phyloP scores from a whole-genome alignment of 306 rosid genomes.

The Canavalia ensiformis region DNA sequence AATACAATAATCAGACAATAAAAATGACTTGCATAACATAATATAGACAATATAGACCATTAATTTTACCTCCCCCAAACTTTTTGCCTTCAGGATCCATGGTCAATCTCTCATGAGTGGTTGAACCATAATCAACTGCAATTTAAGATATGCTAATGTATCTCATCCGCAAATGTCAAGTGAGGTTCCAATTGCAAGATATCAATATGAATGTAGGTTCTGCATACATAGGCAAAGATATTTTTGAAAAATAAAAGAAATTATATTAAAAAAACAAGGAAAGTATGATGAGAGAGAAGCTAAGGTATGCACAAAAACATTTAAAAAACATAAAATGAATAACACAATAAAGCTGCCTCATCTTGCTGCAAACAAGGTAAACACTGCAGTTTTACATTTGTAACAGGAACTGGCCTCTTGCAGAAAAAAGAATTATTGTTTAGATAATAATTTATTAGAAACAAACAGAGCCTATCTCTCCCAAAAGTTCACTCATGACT shows the following conservation, averaged over 20 bases:
- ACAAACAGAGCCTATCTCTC: too few species aligned
- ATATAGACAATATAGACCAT: slow-evolving; percentile 6
- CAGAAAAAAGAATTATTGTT: neutral
- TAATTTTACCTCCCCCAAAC: slow-evolving; percentile 83
- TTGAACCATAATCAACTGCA: slow-evolving; percentile 63
- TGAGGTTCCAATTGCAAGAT: slow-evolving; percentile 18
- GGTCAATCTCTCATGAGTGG: slow-evolving; percentile 57
- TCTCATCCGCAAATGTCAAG: slow-evolving; percentile 38
- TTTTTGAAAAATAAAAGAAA: neutral
- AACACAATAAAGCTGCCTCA: slow-evolving; percentile 24
- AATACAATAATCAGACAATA: neutral
- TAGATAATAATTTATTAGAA: neutral
- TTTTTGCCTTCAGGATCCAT: slow-evolving; percentile 84
- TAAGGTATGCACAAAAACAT: slow-evolving; percentile 1
- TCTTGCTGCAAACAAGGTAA: slow-evolving; percentile 8
- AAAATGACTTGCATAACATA: neutral
- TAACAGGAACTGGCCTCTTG: neutral
- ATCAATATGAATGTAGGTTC: slow-evolving; percentile 9
- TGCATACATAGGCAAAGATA: neutral
- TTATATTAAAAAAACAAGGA: neutral
- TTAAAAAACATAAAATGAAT: neutral
- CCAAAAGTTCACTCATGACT: too few species aligned
- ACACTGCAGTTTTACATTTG: slow-evolving; percentile 3
- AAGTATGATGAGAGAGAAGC: neutral
- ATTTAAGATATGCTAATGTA: slow-evolving; percentile 30